These are phyloP conservation scores for Hamigera avellanea DNA, from an alignment of 495 filamentous ascomycete species.

Conservation along the genomic window DNA sequence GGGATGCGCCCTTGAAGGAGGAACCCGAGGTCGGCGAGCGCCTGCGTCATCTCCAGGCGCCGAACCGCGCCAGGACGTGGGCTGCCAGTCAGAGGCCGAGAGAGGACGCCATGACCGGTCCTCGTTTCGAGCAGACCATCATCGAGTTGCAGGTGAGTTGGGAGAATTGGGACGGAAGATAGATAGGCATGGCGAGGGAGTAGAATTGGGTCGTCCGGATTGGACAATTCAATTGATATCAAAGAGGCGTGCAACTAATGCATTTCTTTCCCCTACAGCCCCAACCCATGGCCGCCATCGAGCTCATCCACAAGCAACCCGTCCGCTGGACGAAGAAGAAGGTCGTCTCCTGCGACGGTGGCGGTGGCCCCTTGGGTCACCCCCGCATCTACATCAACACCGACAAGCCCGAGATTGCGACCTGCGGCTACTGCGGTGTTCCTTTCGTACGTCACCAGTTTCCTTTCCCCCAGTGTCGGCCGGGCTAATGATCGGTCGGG, in stretches of 20 bases:
- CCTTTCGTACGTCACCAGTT: constrained; percentile 62
- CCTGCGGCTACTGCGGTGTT: constrained; percentile 88
- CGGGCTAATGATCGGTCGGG: too few relatives aligned
- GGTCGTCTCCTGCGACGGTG: constrained; percentile 81
- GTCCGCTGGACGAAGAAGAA: constrained; percentile 80
- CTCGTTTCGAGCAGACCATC: constrained; percentile 92
- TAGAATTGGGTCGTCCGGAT: too few relatives aligned
- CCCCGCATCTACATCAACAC: constrained; percentile 94
- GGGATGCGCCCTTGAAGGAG: constrained; percentile 45
- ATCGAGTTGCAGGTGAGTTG: constrained; percentile 73
- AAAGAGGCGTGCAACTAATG: too few relatives aligned
- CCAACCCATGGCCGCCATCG: constrained; percentile 76
- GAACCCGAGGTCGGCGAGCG: constrained; percentile 47
- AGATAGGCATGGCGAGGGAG: neutral
- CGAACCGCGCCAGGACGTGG: constrained; percentile 75
- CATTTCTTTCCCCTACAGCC: too few relatives aligned
- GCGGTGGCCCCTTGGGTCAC: constrained; percentile 85
- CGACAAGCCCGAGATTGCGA: constrained; percentile 87
- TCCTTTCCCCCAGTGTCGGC: neutral
- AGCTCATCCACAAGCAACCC: constrained; percentile 90
- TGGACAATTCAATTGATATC: too few relatives aligned
- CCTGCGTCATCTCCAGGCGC: constrained; percentile 60
- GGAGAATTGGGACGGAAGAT: neutral
- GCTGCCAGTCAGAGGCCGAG: constrained; percentile 71
- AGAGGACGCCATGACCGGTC: constrained; percentile 74